Conservation (phyloP, 108 stramenopile genomes). For the Bacterosira constricta region DNA sequence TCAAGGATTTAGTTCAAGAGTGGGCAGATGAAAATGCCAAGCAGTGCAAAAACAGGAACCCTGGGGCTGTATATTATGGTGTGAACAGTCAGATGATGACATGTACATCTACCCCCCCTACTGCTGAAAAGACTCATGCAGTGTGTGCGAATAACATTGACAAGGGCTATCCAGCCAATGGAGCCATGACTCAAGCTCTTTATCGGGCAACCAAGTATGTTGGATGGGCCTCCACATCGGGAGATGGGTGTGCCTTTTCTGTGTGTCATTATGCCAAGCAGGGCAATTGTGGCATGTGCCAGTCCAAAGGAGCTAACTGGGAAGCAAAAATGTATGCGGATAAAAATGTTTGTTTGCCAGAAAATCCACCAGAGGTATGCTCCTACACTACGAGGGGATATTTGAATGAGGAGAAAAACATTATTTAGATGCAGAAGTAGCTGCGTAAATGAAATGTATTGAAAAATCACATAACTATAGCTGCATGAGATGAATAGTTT, state of each 20-base stretch:
- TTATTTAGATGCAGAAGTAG: no score
- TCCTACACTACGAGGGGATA: no score
- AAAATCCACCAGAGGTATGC: constrained; percentile 18
- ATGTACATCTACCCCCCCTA: background rate
- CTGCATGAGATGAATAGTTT: no score
- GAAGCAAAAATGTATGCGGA: constrained; percentile 14
- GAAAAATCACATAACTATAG: no score
- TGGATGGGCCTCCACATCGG: constrained; percentile 21
- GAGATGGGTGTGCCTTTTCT: no score
- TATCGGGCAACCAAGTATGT: constrained; percentile 27
- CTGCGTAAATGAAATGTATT: no score
- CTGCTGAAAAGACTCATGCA: constrained; percentile 6
- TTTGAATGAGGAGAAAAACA: no score
- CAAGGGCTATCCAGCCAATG: constrained; percentile 17
- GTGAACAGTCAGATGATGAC: background rate
- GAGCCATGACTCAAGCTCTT: constrained; percentile 18
- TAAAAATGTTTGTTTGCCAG: constrained; percentile 17
- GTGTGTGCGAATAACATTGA: background rate
- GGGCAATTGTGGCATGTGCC: constrained; percentile 14
- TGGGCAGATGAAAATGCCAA: constrained; percentile 16
- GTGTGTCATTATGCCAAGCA: background rate
- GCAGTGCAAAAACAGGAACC: background rate
- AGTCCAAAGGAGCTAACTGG: constrained; percentile 13
- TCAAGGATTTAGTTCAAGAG: background rate
- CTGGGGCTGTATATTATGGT: background rate